Percentiles rank a stretch among this genome's conserved stretches.
Conservation (phyloP, 2,329 filamentous ascomycete species). For the Hirsutella rhossiliensis region DNA sequence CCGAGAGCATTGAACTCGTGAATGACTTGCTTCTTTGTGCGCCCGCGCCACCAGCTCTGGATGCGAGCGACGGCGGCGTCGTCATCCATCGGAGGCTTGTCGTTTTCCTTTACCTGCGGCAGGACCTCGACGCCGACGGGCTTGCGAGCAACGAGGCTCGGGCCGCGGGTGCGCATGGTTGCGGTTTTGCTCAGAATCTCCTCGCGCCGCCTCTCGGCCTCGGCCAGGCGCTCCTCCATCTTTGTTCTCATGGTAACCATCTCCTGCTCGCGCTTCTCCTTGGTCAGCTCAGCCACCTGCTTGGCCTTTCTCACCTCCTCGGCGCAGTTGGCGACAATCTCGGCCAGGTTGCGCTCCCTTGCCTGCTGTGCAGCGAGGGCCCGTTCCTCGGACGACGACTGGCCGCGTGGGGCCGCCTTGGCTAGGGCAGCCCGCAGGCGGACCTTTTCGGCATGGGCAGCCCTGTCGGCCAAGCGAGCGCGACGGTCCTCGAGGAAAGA, state of each 20-base stretch:
- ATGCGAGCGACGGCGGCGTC: slow-evolving; percentile 54
- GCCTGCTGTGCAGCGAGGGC: slow-evolving; percentile 68
- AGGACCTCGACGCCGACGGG: slow-evolving; percentile 31
- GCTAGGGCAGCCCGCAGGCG: slow-evolving; percentile 62
- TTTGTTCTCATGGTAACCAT: slow-evolving; percentile 56
- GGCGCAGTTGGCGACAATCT: slow-evolving; percentile 70
- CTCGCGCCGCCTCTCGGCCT: slow-evolving; percentile 61
- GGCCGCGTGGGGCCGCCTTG: slow-evolving; percentile 55
- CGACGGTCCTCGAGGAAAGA: slow-evolving; percentile 74
- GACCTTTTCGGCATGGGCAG: slow-evolving; percentile 74
- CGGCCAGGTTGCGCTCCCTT: slow-evolving; percentile 67
- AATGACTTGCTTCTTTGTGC: slow-evolving; percentile 46
- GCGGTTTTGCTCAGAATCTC: slow-evolving; percentile 46
- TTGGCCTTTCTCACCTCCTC: slow-evolving; percentile 76
- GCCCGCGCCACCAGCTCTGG: slow-evolving; percentile 57
- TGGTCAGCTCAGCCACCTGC: slow-evolving; percentile 70
- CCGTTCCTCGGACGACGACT: slow-evolving; percentile 58
- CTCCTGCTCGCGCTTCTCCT: slow-evolving; percentile 67
- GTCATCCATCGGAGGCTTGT: slow-evolving; percentile 33
- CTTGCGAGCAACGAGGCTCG: slow-evolving; percentile 39
- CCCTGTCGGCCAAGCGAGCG: slow-evolving; percentile 66
- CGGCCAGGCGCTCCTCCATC: slow-evolving; percentile 70
- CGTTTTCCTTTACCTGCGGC: slow-evolving; percentile 38
- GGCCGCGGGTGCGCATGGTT: slow-evolving; percentile 38
- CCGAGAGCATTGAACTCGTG: slow-evolving; percentile 53